These are phyloP conservation scores for Elsinoe australis DNA, from an alignment of 2,329 filamentous ascomycete genomes.

Conservation along the genomic window DNA sequence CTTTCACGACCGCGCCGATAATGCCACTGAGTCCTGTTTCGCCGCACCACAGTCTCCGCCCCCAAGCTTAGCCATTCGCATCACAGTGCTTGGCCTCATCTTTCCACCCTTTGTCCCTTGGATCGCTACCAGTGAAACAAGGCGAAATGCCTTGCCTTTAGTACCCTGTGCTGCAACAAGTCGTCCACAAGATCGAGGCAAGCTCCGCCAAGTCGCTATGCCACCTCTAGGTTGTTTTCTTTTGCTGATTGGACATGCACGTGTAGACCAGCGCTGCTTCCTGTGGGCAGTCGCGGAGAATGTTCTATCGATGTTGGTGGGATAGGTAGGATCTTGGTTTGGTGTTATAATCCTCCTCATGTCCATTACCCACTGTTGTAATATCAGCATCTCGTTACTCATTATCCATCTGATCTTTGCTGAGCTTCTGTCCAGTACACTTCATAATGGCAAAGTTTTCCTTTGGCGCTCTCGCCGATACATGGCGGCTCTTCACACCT, in stretches of 20 bases:
- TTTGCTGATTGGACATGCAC: constrained; percentile 13
- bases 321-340: not conserved
- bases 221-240: not conserved
- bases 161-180: not conserved
- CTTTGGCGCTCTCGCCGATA: constrained; percentile 9
- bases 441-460: constrained; percentile 6
- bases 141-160: not conserved
- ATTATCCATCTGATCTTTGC: not conserved
- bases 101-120: not conserved
- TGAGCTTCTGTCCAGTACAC: not conserved
- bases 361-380: too few species aligned
- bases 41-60: not conserved
- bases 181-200: constrained; percentile 5
- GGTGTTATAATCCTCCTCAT: not conserved
- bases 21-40: not conserved
- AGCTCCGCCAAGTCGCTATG: constrained; percentile 13
- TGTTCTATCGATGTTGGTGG: not conserved
- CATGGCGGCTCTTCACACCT: constrained; percentile 30
- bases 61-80: not conserved
- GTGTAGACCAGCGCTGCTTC: not conserved
- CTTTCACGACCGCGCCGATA: not conserved
- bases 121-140: not conserved
- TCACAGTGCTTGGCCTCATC: not conserved
- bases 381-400: not conserved
- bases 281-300: not conserved